phyloP scores from a whole-genome alignment of 2,329 filamentous ascomycete genomes.

The Penicillium decumbens region DNA sequence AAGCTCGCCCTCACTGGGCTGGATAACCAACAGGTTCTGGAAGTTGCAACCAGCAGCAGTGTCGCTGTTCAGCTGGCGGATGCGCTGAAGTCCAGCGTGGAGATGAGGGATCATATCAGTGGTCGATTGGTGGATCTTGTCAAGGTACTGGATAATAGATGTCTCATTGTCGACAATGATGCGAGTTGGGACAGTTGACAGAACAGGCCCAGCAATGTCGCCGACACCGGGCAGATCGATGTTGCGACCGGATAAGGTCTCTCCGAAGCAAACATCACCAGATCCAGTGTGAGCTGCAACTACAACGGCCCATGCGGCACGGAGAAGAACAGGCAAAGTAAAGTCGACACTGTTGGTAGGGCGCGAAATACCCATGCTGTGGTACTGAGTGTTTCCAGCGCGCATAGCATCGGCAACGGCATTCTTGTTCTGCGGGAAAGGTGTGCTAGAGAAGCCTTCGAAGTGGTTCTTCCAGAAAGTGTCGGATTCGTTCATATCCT shows the following conservation, averaged over 20 bases:
- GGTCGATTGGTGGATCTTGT: conserved; percentile 54
- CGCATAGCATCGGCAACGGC: conserved; percentile 18
- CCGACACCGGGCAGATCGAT: conserved; percentile 48
- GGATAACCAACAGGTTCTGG: conserved; percentile 46
- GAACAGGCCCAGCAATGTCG: conserved; percentile 45
- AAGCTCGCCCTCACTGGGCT: conserved; percentile 26
- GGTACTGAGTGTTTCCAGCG: conserved; percentile 24
- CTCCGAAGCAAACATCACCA: conserved; percentile 51
- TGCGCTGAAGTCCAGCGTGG: conserved; percentile 55
- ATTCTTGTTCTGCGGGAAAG: conserved; percentile 29
- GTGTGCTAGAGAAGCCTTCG: conserved; percentile 21
- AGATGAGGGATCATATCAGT: conserved; percentile 60
- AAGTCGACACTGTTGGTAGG: conserved; percentile 19
- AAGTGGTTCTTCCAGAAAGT: conserved; percentile 33
- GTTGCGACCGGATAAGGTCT: conserved; percentile 53
- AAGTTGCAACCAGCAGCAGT: conserved; percentile 45
- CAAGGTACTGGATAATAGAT: conserved; percentile 49
- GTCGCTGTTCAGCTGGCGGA: conserved; percentile 51
- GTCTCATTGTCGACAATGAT: conserved; percentile 37
- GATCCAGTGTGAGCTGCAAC: conserved; percentile 47
- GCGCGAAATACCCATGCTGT: conserved; percentile 23
- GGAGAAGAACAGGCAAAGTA: conserved; percentile 50
- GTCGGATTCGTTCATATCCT: conserved; percentile 27
- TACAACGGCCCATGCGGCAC: conserved; percentile 51
- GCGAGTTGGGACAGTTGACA: conserved; percentile 38